phyloP scores from a whole-genome alignment of 805 yeast genomes.

The Sugiyamaella floridensis region DNA sequence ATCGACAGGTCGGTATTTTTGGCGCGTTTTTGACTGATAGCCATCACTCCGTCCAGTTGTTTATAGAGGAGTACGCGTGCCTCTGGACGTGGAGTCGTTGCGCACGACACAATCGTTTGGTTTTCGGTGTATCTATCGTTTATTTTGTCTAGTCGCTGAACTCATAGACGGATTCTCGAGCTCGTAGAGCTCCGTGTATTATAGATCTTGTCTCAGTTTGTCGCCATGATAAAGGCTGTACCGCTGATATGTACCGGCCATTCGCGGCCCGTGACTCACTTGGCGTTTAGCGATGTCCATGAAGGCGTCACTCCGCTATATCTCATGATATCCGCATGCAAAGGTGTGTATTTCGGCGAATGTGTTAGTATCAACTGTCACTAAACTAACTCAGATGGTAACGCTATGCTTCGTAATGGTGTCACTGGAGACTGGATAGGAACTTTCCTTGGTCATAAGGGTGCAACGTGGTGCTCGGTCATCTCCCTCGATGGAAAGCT shows the following conservation, averaged over 20 bases:
- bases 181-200: too few relatives aligned
- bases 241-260: conserved; percentile 33
- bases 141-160: too few relatives aligned
- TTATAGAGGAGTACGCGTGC: too few relatives aligned
- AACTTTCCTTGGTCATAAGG: conserved; percentile 31
- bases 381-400: conserved; percentile 21
- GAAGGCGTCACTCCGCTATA: conserved; percentile 8
- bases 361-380: background rate
- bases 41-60: too few relatives aligned
- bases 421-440: conserved; percentile 34
- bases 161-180: too few relatives aligned
- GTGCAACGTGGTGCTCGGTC: conserved; percentile 30
- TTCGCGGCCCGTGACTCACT: conserved; percentile 31
- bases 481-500: conserved; percentile 19
- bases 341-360: conserved; percentile 21
- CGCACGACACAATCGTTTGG: too few relatives aligned
- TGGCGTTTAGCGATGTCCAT: conserved; percentile 22
- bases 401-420: conserved; percentile 31
- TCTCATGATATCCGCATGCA: conserved; percentile 29
- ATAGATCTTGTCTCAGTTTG: background rate
- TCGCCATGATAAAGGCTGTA: conserved; percentile 19
- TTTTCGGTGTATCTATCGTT: too few relatives aligned
- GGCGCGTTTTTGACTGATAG: too few relatives aligned
- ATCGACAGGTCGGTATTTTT: background rate
- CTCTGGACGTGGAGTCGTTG: too few relatives aligned